These are phyloP conservation scores for Medicago lupulina DNA, from an alignment of 306 rosid species.

Conservation along the genomic window DNA sequence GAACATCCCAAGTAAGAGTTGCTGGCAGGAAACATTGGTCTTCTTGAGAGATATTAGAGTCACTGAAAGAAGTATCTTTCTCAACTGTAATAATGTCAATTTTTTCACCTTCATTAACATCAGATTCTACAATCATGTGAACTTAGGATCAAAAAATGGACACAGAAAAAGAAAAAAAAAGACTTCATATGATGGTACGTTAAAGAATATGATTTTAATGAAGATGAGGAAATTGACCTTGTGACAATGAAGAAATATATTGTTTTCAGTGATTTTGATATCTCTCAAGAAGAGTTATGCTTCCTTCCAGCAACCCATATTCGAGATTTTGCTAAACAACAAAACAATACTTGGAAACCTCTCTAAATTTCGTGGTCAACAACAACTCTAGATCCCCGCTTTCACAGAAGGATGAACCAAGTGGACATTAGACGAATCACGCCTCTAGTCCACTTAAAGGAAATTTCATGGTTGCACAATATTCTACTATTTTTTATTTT, in stretches of 20 bases:
- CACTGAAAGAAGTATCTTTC: slow-evolving; percentile 81
- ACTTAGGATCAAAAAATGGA: background rate
- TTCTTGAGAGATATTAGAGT: slow-evolving; percentile 51
- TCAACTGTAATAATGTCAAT: slow-evolving; percentile 81
- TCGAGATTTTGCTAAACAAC: slow-evolving; percentile 71
- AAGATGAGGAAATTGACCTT: slow-evolving; percentile 93
- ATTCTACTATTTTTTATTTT: background rate
- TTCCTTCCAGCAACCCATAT: slow-evolving; percentile 84
- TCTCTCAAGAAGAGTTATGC: slow-evolving; percentile 72
- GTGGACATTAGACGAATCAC: slow-evolving; percentile 47
- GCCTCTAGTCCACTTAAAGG: slow-evolving; percentile 16
- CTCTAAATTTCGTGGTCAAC: slow-evolving; percentile 62
- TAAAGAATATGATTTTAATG: slow-evolving; percentile 71
- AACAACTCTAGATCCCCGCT: slow-evolving; percentile 70
- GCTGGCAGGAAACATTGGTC: slow-evolving; percentile 88
- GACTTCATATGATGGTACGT: slow-evolving; percentile 60
- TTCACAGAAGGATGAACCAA: slow-evolving; percentile 56
- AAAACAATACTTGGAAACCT: slow-evolving; percentile 69
- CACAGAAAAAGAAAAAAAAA: background rate
- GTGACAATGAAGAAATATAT: slow-evolving; percentile 71
- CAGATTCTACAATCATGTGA: slow-evolving; percentile 61
- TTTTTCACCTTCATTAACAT: slow-evolving; percentile 84
- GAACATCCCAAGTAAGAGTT: slow-evolving; percentile 68
- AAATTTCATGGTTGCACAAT: slow-evolving; percentile 45
- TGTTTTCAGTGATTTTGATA: slow-evolving; percentile 64